These are phyloP conservation scores for Bombardia bombarda DNA, from an alignment of 495 filamentous ascomycete species.

Conservation along the genomic window DNA sequence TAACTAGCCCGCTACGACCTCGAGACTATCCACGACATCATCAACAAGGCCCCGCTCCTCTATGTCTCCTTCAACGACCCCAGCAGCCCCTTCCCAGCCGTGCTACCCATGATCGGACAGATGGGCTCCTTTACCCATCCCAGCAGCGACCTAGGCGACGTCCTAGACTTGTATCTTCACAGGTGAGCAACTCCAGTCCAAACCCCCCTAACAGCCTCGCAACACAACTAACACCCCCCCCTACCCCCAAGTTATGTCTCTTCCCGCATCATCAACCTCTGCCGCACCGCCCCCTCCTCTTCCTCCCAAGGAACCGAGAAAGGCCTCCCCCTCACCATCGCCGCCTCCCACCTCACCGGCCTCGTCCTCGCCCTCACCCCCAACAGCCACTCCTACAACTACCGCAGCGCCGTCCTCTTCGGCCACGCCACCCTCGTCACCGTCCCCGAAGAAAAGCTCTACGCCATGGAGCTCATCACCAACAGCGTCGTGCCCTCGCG, in stretches of 20 bases:
- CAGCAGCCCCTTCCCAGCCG: conserved; percentile 62
- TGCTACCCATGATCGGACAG: conserved; percentile 82
- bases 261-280: conserved; percentile 66
- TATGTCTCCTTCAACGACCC: conserved; percentile 73
- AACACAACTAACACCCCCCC: neutral
- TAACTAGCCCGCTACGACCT: conserved; percentile 63
- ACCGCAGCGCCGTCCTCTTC: conserved; percentile 74
- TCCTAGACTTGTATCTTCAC: conserved; percentile 77
- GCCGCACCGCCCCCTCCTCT: conserved; percentile 38
- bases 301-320: conserved; percentile 1
- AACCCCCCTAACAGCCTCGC: neutral
- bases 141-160: conserved; percentile 53
- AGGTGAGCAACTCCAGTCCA: conserved; percentile 32
- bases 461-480: conserved; percentile 77
- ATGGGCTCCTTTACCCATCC: conserved; percentile 66
- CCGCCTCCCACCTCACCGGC: conserved; percentile 60
- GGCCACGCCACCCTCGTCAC: conserved; percentile 65
- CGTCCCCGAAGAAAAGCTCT: conserved; percentile 64
- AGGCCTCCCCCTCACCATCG: conserved; percentile 58
- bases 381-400: conserved; percentile 79
- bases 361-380: conserved; percentile 71
- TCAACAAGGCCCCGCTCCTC: conserved; percentile 69
- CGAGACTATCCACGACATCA: conserved; percentile 66
- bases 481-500: conserved; percentile 61
- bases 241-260: conserved; percentile 50